Evolutionary conservation across 257 asterid genomes (phyloP).

Genomic region (Cruciata laevipes): DNA sequence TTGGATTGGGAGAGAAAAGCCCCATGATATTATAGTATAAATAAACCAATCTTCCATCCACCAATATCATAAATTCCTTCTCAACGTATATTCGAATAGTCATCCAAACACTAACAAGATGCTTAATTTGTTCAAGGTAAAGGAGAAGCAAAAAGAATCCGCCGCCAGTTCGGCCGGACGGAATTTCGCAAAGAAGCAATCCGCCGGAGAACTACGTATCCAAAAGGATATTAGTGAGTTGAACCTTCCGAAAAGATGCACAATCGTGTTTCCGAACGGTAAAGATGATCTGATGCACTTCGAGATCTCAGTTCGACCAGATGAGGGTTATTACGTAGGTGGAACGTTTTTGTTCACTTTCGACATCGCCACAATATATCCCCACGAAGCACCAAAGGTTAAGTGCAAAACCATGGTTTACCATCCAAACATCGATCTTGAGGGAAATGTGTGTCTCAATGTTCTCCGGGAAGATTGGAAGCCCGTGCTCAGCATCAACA

Average conservation of each 20-base stretch:
- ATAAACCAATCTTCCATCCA: background rate
- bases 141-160: slow-evolving; percentile 25
- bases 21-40: background rate
- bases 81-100: background rate
- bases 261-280: slow-evolving; percentile 28
- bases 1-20: background rate
- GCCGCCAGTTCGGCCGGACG: slow-evolving; percentile 16
- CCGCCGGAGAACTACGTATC: slow-evolving; percentile 28
- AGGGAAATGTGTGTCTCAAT: slow-evolving; percentile 82
- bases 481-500: slow-evolving; percentile 38
- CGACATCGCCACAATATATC: slow-evolving; percentile 28
- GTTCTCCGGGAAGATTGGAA: slow-evolving; percentile 44
- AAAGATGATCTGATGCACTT: slow-evolving; percentile 33
- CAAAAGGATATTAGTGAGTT: slow-evolving; percentile 33
- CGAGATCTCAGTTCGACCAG: slow-evolving; percentile 31
- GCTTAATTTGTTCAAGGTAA: slow-evolving; percentile 32
- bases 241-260: slow-evolving; percentile 30
- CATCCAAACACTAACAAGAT: slow-evolving; percentile 14
- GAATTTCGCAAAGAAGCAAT: slow-evolving; percentile 23
- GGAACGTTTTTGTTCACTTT: slow-evolving; percentile 27
- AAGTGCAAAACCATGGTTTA: slow-evolving; percentile 53
- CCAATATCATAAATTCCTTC: background rate
- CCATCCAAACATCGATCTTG: slow-evolving; percentile 90
- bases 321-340: slow-evolving; percentile 29
- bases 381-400: slow-evolving; percentile 34